These are phyloP conservation scores for Adansonia rubrostipa DNA, from an alignment of 441 rosid genomes.

Conservation along the genomic window DNA sequence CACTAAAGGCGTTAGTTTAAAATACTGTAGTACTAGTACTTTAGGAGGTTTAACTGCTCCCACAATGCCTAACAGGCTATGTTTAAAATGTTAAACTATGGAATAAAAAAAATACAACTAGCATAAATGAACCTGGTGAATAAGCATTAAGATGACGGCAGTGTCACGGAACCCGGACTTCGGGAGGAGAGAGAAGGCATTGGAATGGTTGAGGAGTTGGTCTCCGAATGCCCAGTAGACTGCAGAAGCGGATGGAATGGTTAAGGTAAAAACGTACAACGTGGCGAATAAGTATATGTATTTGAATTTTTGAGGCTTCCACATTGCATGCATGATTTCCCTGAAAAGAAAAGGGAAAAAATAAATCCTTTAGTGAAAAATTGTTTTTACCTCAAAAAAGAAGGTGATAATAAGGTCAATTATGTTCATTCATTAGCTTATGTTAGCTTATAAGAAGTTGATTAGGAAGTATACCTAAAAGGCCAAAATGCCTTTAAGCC, in stretches of 20 bases:
- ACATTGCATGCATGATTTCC: slow-evolving; percentile 99
- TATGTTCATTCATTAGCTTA: background rate
- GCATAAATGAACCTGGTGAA: slow-evolving; percentile 67
- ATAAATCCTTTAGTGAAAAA: background rate
- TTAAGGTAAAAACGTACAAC: slow-evolving; percentile 85
- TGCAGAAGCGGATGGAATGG: slow-evolving; percentile 89
- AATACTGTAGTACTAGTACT: background rate
- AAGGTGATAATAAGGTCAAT: background rate
- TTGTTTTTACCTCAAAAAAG: background rate
- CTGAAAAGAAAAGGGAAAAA: slow-evolving; percentile 37
- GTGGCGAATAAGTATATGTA: slow-evolving; percentile 92
- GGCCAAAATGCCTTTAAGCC: slow-evolving; percentile 13
- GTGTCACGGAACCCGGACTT: slow-evolving; percentile 72
- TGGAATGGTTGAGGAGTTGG: slow-evolving; percentile 79
- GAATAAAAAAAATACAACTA: background rate
- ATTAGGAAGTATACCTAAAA: background rate
- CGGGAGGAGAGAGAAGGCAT: slow-evolving; percentile 89
- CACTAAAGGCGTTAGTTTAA: background rate
- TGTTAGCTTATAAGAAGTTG: background rate
- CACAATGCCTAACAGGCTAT: background rate
- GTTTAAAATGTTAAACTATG: background rate
- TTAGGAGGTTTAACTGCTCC: background rate
- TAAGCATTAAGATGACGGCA: slow-evolving; percentile 92
- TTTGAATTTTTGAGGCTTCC: slow-evolving; percentile 98
- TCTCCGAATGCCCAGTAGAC: slow-evolving; percentile 99